Evolutionary conservation across 2,329 filamentous ascomycete genomes (phyloP), one percentile per base, ranked within the genome.

Genomic region (Paracorniculantispora psalliotae): DNA sequence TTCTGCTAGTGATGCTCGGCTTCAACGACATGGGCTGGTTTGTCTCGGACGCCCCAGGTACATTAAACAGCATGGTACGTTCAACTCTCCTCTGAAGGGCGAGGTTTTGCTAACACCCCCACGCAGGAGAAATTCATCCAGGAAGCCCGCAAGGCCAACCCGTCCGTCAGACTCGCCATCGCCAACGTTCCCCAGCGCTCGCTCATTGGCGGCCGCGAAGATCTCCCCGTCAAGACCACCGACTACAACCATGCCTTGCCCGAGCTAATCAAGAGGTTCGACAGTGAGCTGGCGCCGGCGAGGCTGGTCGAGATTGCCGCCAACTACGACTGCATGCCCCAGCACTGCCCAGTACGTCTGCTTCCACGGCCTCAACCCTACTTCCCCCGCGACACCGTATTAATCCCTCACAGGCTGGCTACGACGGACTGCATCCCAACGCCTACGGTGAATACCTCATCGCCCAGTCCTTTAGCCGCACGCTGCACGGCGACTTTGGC

Each of bases 11-110:
- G 23, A 59, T 68, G 63, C 67, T 73, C 9, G 71, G 71, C 3
- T 72, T 73, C 57, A 72, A 72, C 58, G 71, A 73, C 62, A 68
- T 73, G 35, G 70, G 61, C 39, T 73, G 69, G 71, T 63, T 65
- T 35, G 60, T 61, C n/a, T 59, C 59, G 23, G 56, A 58, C 50
- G 55, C 48, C 2, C 26, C 26, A n/a, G 49, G 50, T 2, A 55
- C 44, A 5, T 28, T 61, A 8, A 28, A 54, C 12, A 59, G 44
- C 49, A 49, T 61, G 59, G 51, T 35, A 7, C 25, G 35, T 21
- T 12, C 10, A 3, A 2, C 9, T 19, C 13, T 23, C 4, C 21
- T 17, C 17, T n/a, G n/a, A n/a, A n/a, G n/a, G n/a, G n/a, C n/a
- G n/a, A 46, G 41, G 10, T 4, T 35, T 3, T 12, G 4, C n/a